These are phyloP conservation scores for Geranomyces variabilis DNA, from an alignment of 192 early-diverging fungal species.

Conservation along the genomic window DNA sequence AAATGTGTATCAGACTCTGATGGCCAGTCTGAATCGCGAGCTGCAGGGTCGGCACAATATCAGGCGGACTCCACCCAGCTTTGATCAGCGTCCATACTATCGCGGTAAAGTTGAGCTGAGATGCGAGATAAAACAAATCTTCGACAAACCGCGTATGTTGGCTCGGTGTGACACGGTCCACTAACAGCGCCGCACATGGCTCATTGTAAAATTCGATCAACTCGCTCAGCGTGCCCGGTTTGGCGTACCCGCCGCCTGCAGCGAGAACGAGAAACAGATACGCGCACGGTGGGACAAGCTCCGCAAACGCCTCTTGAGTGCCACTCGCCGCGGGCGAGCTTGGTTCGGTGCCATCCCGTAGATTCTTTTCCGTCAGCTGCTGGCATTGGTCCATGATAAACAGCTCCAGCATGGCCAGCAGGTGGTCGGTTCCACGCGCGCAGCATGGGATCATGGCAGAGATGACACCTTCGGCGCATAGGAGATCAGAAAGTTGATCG, in stretches of 20 bases:
- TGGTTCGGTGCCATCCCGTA: background rate
- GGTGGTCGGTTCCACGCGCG: slow-evolving; percentile 37
- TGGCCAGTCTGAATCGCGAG: slow-evolving; percentile 43
- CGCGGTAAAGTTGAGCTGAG: slow-evolving; percentile 39
- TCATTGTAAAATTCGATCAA: slow-evolving; percentile 44
- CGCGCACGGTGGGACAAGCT: slow-evolving; percentile 29
- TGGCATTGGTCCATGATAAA: slow-evolving; percentile 39
- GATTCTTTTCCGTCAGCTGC: slow-evolving; percentile 19
- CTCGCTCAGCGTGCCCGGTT: slow-evolving; percentile 32
- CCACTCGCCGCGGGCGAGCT: background rate
- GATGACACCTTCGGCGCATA: slow-evolving; percentile 37
- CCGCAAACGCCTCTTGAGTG: slow-evolving; percentile 15
- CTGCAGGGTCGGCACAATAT: slow-evolving; percentile 24
- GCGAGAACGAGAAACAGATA: slow-evolving; percentile 42
- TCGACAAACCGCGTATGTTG: slow-evolving; percentile 37
- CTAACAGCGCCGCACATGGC: slow-evolving; percentile 30
- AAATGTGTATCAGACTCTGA: slow-evolving; percentile 46
- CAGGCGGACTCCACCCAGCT: slow-evolving; percentile 40
- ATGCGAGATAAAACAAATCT: slow-evolving; percentile 37
- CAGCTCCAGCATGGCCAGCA: slow-evolving; percentile 41
- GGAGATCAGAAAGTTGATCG: slow-evolving; percentile 20
- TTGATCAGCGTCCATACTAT: slow-evolving; percentile 43
- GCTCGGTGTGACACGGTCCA: slow-evolving; percentile 17
- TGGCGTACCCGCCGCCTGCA: slow-evolving; percentile 35
- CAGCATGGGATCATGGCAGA: slow-evolving; percentile 36